Evolutionary conservation across 768 basidiomycete species (phyloP).

Genomic region (Trametopsis cervina): DNA sequence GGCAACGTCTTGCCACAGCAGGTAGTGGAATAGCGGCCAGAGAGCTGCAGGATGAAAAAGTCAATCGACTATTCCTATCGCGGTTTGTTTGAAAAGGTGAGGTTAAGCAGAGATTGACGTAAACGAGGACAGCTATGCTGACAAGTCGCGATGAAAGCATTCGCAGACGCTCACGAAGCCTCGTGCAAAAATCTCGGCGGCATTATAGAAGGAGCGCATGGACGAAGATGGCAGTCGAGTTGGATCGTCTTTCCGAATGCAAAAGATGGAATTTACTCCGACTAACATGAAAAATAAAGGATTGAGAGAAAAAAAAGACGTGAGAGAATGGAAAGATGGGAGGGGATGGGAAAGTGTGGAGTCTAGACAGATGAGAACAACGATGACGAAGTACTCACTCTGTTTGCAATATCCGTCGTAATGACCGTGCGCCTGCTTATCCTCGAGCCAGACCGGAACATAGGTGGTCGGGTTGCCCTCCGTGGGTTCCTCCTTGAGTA

Average conservation of each 20-base stretch:
- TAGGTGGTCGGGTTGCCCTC: conserved; percentile 50
- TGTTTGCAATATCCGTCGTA: conserved; percentile 98
- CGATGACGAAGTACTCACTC: too few species aligned
- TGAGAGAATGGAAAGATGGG: neutral
- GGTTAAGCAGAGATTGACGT: neutral
- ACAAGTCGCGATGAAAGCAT: neutral
- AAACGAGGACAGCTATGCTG: neutral
- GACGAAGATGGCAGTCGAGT: too few species aligned
- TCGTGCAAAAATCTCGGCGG: too few species aligned
- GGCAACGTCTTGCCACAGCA: conserved; percentile 95
- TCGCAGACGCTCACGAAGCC: too few species aligned
- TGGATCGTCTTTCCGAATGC: too few species aligned
- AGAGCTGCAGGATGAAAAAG: conserved; percentile 45
- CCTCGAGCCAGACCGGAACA: conserved; percentile 88
- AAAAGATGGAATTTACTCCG: too few species aligned
- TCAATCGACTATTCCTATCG: too few species aligned
- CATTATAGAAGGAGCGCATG: too few species aligned
- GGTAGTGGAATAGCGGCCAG: conserved; percentile 98
- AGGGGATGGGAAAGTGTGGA: neutral
- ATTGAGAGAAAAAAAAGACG: neutral
- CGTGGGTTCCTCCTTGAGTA: conserved; percentile 49
- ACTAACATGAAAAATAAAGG: too few species aligned
- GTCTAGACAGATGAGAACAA: too few species aligned
- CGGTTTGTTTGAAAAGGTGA: neutral
- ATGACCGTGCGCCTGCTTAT: conserved; percentile 85